Evolutionary conservation across 2,329 filamentous ascomycete species (phyloP).

Genomic region (Coniochaeta sp.): DNA sequence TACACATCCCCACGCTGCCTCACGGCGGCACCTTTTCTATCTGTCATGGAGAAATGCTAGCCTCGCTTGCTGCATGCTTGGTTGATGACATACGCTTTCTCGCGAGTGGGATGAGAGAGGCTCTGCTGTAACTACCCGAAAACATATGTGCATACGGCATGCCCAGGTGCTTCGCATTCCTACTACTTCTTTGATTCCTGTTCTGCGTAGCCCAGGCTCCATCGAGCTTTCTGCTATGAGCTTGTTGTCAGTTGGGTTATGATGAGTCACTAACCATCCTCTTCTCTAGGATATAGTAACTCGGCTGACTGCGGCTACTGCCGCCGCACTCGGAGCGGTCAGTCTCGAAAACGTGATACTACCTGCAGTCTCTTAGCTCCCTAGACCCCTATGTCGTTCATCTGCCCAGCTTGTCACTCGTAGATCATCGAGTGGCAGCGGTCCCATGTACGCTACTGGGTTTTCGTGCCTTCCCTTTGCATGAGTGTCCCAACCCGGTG

Average conservation of each 20-base stretch:
- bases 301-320: constrained; percentile 48
- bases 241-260: neutral
- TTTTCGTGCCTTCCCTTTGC: neutral
- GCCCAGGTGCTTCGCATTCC: neutral
- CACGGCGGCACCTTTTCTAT: neutral
- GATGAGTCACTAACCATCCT: neutral
- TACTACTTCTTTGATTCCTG: neutral
- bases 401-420: neutral
- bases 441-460: neutral
- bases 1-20: neutral
- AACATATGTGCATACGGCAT: neutral
- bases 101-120: neutral
- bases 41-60: neutral
- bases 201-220: neutral
- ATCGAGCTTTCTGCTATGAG: neutral
- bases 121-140: neutral
- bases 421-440: neutral
- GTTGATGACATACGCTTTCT: neutral
- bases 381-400: neutral
- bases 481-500: constrained; percentile 1
- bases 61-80: neutral
- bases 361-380: constrained; percentile 4
- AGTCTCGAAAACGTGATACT: constrained; percentile 36
- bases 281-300: constrained; percentile 38
- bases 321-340: constrained; percentile 36